phyloP scores from a whole-genome alignment of 208 protist species.

The Leishmania gerbilli region DNA sequence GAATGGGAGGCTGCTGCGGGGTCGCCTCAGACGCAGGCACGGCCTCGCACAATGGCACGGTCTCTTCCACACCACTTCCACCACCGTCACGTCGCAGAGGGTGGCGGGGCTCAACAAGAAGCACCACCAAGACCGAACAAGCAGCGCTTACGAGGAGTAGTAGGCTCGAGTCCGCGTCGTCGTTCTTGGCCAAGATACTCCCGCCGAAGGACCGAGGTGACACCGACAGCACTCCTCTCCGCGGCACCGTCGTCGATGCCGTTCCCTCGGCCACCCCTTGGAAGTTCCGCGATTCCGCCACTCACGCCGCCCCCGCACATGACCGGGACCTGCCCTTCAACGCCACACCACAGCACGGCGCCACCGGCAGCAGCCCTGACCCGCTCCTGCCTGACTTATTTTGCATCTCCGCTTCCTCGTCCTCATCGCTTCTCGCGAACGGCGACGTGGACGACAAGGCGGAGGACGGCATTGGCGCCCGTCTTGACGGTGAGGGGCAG shows the following conservation, averaged over 20 bases:
- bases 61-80: not conserved
- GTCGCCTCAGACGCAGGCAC: not conserved
- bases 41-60: not conserved
- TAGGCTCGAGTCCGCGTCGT: not conserved
- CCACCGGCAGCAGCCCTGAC: not conserved
- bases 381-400: constrained; percentile 21
- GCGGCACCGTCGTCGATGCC: not conserved
- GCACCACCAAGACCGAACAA: not conserved
- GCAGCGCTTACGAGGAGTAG: not conserved
- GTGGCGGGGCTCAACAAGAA: not conserved
- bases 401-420: constrained; percentile 20
- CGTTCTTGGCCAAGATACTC: not conserved
- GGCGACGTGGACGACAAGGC: constrained; percentile 33
- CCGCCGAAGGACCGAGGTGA: no score
- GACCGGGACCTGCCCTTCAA: not conserved
- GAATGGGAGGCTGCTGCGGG: constrained; percentile 30
- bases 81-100: not conserved
- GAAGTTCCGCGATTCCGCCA: not conserved
- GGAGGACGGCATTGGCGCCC: constrained; percentile 18
- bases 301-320: not conserved
- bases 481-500: constrained; percentile 17
- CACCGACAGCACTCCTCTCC: not conserved
- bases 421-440: constrained; percentile 19
- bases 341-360: not conserved
- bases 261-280: not conserved